Conservation (phyloP, 192 early-diverging fungal genomes). For the Gonapodya prolifera region DNA sequence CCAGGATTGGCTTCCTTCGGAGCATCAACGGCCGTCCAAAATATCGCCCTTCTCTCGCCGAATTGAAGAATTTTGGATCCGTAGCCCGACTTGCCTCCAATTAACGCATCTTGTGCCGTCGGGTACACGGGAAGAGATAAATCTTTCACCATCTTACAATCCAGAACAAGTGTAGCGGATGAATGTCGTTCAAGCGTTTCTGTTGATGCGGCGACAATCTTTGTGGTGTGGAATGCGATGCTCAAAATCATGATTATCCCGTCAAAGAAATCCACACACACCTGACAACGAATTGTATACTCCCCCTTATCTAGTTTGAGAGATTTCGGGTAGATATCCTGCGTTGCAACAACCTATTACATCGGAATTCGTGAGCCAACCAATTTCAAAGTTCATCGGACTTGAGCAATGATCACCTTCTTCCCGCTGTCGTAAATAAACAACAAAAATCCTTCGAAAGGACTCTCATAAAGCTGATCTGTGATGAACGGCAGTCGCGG, state of each 20-base stretch:
- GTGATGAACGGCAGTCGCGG: constrained; percentile 46
- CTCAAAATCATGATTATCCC: not conserved
- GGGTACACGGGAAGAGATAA: not conserved
- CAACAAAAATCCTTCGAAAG: constrained; percentile 44
- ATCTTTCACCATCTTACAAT: not conserved
- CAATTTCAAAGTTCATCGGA: constrained; percentile 4
- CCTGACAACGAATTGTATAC: constrained; percentile 68
- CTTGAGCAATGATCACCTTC: not conserved
- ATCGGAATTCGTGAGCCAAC: not conserved
- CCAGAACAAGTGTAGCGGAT: not conserved
- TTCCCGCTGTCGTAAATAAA: constrained; percentile 23
- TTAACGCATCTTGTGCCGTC: not conserved
- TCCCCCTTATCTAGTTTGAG: constrained; percentile 65
- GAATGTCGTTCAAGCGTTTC: not conserved
- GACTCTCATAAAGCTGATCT: constrained; percentile 67
- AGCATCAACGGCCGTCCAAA: constrained; percentile 38
- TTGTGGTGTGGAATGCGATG: not conserved
- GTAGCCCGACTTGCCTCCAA: not conserved
- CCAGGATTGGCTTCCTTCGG: constrained; percentile 64
- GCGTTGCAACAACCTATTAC: not conserved
- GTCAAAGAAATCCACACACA: constrained; percentile 39
- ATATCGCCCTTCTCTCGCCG: constrained; percentile 32
- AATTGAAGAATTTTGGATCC: constrained; percentile 20
- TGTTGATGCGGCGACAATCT: not conserved
- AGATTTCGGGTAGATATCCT: constrained; percentile 60